phyloP scores from a whole-genome alignment of 441 rosid species.

The Corymbia citriodora region DNA sequence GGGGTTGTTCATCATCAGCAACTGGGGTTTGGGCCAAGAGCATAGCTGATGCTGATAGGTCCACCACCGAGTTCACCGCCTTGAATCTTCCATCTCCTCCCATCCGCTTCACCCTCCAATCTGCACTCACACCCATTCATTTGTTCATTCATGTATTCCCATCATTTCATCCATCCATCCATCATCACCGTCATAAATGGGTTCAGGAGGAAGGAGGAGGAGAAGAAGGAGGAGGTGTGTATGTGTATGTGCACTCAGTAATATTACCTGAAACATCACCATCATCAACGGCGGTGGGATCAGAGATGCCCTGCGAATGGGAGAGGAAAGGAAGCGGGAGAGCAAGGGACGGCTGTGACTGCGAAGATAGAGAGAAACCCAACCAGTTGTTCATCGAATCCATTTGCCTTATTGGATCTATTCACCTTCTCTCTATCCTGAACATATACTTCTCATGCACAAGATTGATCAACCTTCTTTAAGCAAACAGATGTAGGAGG shows the following conservation, averaged over 20 bases:
- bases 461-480: neutral
- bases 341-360: constrained; percentile 35
- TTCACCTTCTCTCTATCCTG: neutral
- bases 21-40: constrained; percentile 42
- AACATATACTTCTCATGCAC: neutral
- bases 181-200: neutral
- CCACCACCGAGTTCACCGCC: neutral
- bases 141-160: neutral
- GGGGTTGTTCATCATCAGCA: constrained; percentile 9
- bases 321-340: constrained; percentile 38
- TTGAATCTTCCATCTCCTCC: constrained; percentile 16
- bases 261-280: neutral
- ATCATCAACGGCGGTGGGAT: neutral
- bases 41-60: constrained; percentile 20
- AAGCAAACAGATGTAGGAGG: constrained; percentile 1
- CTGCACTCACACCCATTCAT: constrained; percentile 17
- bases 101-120: constrained; percentile 55
- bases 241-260: neutral
- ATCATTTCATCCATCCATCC: neutral
- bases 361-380: constrained; percentile 73
- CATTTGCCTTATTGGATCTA: neutral
- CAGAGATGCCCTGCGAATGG: constrained; percentile 47
- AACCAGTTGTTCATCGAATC: constrained; percentile 64
- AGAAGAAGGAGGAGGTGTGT: neutral
- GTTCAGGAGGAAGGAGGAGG: neutral